These are phyloP conservation scores for Phytophthora quininea DNA, from an alignment of 352 stramenopile species.

Conservation along the genomic window DNA sequence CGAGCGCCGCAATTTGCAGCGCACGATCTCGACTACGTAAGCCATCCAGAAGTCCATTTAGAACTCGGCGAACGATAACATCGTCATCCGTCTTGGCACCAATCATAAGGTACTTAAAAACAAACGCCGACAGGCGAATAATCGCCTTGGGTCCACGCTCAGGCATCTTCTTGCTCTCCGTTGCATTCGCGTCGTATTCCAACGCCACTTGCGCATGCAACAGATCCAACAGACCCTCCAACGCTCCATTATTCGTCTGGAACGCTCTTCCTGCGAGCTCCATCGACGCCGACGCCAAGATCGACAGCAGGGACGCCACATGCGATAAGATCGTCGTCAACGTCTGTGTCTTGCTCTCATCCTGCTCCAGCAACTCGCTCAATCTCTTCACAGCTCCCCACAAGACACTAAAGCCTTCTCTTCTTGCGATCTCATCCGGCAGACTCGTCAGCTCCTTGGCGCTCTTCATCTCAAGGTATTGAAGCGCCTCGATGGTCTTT, in stretches of 20 bases:
- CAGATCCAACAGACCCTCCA: constrained; percentile 40
- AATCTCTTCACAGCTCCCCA: constrained; percentile 53
- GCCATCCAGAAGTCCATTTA: constrained; percentile 69
- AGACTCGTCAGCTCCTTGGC: constrained; percentile 58
- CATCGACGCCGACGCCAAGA: constrained; percentile 65
- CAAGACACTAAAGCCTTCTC: constrained; percentile 59
- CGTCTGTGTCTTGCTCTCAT: constrained; percentile 9
- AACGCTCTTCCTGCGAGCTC: constrained; percentile 44
- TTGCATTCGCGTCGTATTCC: constrained; percentile 45
- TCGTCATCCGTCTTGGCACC: constrained; percentile 47
- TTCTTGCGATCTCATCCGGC: constrained; percentile 57
- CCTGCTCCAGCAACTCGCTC: constrained; percentile 29
- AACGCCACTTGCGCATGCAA: constrained; percentile 57
- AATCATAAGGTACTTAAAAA: constrained; percentile 79
- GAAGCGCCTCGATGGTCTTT: constrained; percentile 62
- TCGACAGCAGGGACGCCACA: constrained; percentile 53
- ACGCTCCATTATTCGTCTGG: constrained; percentile 25
- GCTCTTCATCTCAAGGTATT: constrained; percentile 83
- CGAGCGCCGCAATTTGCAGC: constrained; percentile 74
- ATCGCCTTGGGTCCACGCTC: constrained; percentile 60
- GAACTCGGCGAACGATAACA: constrained; percentile 52
- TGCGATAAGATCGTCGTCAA: constrained; percentile 51
- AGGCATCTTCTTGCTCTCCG: constrained; percentile 30
- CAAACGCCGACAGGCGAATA: constrained; percentile 72
- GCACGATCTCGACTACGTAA: constrained; percentile 66